Evolutionary conservation across 768 basidiomycete species (phyloP).

Genomic region (Suillus clintonianus): DNA sequence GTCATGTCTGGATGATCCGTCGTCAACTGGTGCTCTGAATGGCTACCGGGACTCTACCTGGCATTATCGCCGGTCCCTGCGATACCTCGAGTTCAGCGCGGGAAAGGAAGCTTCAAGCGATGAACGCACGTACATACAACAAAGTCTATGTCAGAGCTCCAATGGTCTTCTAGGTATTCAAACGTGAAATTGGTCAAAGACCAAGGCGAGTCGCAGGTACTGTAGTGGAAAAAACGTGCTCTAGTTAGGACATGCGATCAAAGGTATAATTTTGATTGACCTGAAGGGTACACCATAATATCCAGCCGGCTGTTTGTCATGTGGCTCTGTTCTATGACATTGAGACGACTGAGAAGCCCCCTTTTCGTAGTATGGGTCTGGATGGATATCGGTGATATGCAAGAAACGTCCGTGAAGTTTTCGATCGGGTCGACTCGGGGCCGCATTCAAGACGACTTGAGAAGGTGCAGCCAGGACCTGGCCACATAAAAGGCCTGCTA

Average conservation of each 20-base stretch:
- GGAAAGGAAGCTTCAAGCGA: slow-evolving; percentile 2
- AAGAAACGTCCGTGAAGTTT: slow-evolving; percentile 74
- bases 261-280: slow-evolving; percentile 40
- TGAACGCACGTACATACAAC: slow-evolving; percentile 66
- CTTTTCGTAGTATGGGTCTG: slow-evolving; percentile 64
- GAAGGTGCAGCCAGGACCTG: slow-evolving; percentile 35
- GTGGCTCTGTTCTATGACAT: slow-evolving; percentile 65
- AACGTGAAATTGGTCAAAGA: slow-evolving; percentile 80
- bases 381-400: slow-evolving; percentile 85
- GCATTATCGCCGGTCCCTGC: slow-evolving; percentile 81
- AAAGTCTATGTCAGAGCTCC: slow-evolving; percentile 86
- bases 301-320: slow-evolving; percentile 55
- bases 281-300: slow-evolving; percentile 69
- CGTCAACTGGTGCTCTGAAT: not conserved
- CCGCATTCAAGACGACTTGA: slow-evolving; percentile 40
- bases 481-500: slow-evolving; percentile 9
- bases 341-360: slow-evolving; percentile 56
- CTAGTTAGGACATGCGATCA: not conserved
- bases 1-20: slow-evolving; percentile 64
- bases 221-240: not conserved
- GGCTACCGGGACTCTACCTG: slow-evolving; percentile 40
- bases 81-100: not conserved
- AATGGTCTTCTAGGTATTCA: slow-evolving; percentile 75
- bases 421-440: slow-evolving; percentile 19
- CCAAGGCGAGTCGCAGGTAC: slow-evolving; percentile 81